Evolutionary conservation across 805 yeast species (phyloP).

Genomic region (Maudiozyma serrabonitensis): DNA sequence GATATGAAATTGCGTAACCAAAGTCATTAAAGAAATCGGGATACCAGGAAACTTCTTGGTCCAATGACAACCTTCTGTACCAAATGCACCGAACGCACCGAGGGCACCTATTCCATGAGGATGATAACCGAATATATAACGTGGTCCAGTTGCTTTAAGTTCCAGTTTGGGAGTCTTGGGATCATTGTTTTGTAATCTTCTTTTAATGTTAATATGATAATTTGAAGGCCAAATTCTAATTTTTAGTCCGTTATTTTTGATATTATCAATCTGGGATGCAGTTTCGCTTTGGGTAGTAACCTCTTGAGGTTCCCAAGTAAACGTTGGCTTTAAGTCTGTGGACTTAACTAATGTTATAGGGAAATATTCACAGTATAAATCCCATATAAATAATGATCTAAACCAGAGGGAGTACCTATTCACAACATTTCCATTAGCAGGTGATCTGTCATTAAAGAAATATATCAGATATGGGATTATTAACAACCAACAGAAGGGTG

Average conservation of each 20-base stretch:
- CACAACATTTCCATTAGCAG: slow-evolving; percentile 62
- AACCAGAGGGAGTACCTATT: slow-evolving; percentile 47
- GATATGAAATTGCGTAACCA: slow-evolving; percentile 69
- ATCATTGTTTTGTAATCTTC: not conserved
- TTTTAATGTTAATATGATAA: slow-evolving; percentile 7
- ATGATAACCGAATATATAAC: slow-evolving; percentile 85
- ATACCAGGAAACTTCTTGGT: slow-evolving; percentile 71
- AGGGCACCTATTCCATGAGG: slow-evolving; percentile 94
- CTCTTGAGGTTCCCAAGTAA: slow-evolving; percentile 27
- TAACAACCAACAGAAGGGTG: slow-evolving; percentile 58
- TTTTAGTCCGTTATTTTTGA: slow-evolving; percentile 1
- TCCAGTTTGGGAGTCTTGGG: not conserved
- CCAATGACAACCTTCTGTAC: slow-evolving; percentile 73
- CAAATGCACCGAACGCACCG: slow-evolving; percentile 80
- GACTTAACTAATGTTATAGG: slow-evolving; percentile 69
- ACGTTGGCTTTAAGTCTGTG: slow-evolving; percentile 63
- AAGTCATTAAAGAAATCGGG: slow-evolving; percentile 65
- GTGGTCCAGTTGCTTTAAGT: slow-evolving; percentile 1
- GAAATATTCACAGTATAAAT: slow-evolving; percentile 64
- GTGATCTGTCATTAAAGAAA: slow-evolving; percentile 51
- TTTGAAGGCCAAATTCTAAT: slow-evolving; percentile 18
- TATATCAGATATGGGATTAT: slow-evolving; percentile 56
- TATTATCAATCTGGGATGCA: not conserved
- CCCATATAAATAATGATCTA: slow-evolving; percentile 53
- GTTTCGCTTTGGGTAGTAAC: not conserved